A percentile compares a stretch with the other conserved stretches of the same genome.
Conservation (phyloP, 306 rosid genomes). For the Ceratonia siliqua region DNA sequence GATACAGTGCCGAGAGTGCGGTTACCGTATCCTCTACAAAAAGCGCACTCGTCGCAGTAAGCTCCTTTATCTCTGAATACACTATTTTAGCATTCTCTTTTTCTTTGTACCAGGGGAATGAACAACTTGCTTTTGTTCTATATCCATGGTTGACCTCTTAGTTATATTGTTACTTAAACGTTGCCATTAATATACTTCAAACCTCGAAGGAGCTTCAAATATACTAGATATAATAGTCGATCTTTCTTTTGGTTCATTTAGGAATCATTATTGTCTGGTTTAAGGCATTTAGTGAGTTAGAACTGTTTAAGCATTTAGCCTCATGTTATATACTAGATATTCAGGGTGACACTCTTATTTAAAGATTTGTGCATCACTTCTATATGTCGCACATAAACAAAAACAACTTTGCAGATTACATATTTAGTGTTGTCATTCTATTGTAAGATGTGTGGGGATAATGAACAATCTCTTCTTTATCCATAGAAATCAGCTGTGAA, state of each 20-base stretch:
- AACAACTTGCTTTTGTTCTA: background rate
- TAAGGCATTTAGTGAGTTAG: background rate
- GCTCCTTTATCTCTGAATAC: conserved; percentile 1
- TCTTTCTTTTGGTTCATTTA: no score
- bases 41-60: conserved; percentile 98
- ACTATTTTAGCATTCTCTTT: background rate
- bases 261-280: no score
- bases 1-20: conserved; percentile 95
- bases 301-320: no score
- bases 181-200: background rate
- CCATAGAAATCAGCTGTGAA: background rate
- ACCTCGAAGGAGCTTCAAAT: background rate
- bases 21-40: conserved; percentile 92
- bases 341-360: no score
- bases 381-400: no score
- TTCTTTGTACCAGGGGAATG: background rate
- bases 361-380: no score
- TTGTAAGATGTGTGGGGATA: background rate
- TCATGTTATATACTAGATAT: no score
- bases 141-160: background rate
- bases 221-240: no score
- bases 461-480: no score
- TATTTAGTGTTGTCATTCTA: background rate
- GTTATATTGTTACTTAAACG: background rate
- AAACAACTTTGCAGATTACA: background rate